These are phyloP conservation scores for Hyphopichia fennica DNA, from an alignment of 1,139 yeast species.

Conservation along the genomic window DNA sequence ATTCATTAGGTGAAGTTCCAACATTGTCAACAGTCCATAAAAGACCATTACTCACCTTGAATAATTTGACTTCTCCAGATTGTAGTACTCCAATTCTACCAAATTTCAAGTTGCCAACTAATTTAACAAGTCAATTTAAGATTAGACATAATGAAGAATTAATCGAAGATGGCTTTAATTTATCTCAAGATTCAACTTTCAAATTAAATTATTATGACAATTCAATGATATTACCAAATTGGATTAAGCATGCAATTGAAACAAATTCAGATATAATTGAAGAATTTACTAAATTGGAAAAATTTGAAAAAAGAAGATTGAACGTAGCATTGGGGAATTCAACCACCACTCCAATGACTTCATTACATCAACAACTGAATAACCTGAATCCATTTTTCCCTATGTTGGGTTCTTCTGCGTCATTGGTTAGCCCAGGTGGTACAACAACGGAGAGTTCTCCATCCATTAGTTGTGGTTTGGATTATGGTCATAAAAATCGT, in stretches of 20 bases:
- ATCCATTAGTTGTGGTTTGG: conserved; percentile 56
- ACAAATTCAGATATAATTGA: conserved; percentile 20
- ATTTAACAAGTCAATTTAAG: conserved; percentile 25
- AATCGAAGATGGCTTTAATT: conserved; percentile 10
- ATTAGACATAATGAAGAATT: conserved; percentile 46
- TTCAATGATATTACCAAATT: conserved; percentile 18
- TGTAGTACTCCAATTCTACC: conserved; percentile 27
- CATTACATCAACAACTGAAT: conserved; percentile 6
- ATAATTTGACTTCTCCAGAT: not conserved
- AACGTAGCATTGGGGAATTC: conserved; percentile 21
- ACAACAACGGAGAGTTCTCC: conserved; percentile 17
- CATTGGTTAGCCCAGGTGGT: conserved; percentile 8
- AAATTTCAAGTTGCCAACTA: conserved; percentile 27
- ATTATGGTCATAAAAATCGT: conserved; percentile 72
- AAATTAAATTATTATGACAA: conserved; percentile 13
- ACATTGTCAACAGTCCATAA: not conserved
- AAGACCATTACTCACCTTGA: not conserved
- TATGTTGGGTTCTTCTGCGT: conserved; percentile 4
- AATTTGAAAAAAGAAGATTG: conserved; percentile 31
- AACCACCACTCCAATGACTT: not conserved
- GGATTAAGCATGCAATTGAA: conserved; percentile 20
- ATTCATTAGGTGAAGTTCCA: conserved; percentile 11
- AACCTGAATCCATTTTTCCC: conserved; percentile 8
- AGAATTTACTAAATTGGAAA: conserved; percentile 28
- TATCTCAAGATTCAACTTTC: conserved; percentile 7